A percentile compares a stretch with the other conserved stretches of the same genome.
These are phyloP conservation scores for Nelumbo lutea DNA, from an alignment of 164 flowering plant genomes.

Conservation along the genomic window DNA sequence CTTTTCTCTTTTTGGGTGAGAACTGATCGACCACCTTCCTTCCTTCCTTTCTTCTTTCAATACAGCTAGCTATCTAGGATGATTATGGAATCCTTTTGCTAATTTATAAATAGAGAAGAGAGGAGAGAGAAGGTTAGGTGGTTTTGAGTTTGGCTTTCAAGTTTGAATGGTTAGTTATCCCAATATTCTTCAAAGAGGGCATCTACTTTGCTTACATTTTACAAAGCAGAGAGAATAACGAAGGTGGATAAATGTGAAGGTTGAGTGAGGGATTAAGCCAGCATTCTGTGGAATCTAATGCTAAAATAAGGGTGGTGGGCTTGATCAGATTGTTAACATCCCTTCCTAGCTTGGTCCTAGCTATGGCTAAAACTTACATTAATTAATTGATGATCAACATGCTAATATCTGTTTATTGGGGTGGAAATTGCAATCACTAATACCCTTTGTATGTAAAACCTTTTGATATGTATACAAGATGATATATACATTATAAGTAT, in stretches of 20 bases:
- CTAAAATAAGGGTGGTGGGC: slow-evolving; percentile 9
- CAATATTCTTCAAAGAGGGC: too few relatives aligned
- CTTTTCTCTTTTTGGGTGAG: not conserved
- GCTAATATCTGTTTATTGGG: too few relatives aligned
- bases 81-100: not conserved
- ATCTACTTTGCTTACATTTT: too few relatives aligned
- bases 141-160: slow-evolving; percentile 1
- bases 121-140: not conserved
- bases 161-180: too few relatives aligned
- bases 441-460: too few relatives aligned
- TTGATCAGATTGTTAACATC: not conserved
- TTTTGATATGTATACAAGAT: too few relatives aligned
- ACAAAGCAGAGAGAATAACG: not conserved
- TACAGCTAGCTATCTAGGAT: not conserved
- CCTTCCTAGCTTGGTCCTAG: not conserved
- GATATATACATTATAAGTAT: too few relatives aligned
- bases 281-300: slow-evolving; percentile 26
- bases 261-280: slow-evolving; percentile 16
- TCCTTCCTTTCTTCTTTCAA: not conserved
- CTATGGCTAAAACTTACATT: too few relatives aligned
- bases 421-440: too few relatives aligned
- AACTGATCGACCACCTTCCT: not conserved
- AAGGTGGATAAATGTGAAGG: not conserved
- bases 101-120: slow-evolving; percentile 15
- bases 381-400: too few relatives aligned